Evolutionary conservation across 2,329 filamentous ascomycete species (phyloP).

Genomic region (Teratosphaeria pseudoeucalypti): DNA sequence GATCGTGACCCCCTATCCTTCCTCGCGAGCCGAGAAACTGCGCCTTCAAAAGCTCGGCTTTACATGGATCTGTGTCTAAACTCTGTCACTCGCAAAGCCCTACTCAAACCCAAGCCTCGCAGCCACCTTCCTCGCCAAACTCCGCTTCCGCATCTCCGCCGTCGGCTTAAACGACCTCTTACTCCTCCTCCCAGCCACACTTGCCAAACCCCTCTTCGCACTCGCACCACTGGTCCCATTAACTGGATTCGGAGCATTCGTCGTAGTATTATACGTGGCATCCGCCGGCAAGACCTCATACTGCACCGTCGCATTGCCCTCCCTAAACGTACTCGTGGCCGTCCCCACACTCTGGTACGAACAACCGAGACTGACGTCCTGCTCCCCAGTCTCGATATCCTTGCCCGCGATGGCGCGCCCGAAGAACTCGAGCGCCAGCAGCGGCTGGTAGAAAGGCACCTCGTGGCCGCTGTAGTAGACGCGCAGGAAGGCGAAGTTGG

Average conservation of each 20-base stretch:
- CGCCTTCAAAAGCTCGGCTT: background rate
- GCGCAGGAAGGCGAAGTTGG: constrained; percentile 40
- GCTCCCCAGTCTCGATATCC: constrained; percentile 42
- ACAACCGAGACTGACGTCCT: constrained; percentile 1
- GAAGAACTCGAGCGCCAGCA: constrained; percentile 39
- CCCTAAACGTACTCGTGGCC: constrained; percentile 22
- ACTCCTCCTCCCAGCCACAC: background rate
- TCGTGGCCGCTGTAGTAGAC: constrained; percentile 42
- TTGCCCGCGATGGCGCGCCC: constrained; percentile 37
- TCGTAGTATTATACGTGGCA: constrained; percentile 35
- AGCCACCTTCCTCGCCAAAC: background rate
- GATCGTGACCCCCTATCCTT: background rate
- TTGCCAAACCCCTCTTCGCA: background rate
- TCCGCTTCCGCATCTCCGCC: background rate
- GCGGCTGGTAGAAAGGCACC: constrained; percentile 45
- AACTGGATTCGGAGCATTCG: constrained; percentile 8
- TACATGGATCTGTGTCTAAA: background rate
- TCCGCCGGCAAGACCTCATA: constrained; percentile 29
- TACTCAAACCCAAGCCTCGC: background rate
- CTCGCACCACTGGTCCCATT: background rate
- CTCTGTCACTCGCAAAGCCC: background rate
- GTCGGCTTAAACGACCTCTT: background rate
- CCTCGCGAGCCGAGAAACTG: background rate
- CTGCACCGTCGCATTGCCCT: constrained; percentile 39
- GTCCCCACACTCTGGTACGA: constrained; percentile 15